These are phyloP conservation scores for Phanerodontia chrysosporium DNA, from an alignment of 768 basidiomycete genomes.

Conservation along the genomic window DNA sequence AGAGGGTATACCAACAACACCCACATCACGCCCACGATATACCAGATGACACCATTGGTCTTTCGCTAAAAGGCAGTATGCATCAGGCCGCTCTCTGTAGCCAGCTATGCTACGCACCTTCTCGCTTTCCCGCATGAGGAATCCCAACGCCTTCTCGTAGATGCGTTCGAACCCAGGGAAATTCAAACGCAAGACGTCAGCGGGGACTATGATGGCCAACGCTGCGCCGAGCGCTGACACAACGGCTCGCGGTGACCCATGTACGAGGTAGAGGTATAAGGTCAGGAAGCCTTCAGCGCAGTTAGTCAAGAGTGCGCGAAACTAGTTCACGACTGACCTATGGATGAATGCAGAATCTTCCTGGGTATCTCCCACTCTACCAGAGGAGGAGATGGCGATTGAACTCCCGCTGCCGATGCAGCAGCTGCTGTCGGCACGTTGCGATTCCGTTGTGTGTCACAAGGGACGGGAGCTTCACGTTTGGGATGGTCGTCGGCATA, in stretches of 20 bases:
- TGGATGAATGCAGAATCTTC: slow-evolving; percentile 83
- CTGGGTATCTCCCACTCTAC: slow-evolving; percentile 90
- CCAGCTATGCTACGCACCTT: slow-evolving; percentile 40
- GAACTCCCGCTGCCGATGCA: background rate
- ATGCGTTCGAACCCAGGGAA: slow-evolving; percentile 58
- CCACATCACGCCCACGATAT: slow-evolving; percentile 80
- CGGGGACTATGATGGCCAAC: slow-evolving; percentile 64
- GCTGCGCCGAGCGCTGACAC: slow-evolving; percentile 60
- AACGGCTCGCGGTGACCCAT: slow-evolving; percentile 47
- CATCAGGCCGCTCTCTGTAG: slow-evolving; percentile 51
- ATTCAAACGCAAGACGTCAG: slow-evolving; percentile 71
- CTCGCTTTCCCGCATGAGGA: slow-evolving; percentile 89
- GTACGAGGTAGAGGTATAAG: slow-evolving; percentile 49
- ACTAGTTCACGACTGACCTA: slow-evolving; percentile 53
- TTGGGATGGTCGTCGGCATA: background rate
- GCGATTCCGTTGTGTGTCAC: no score
- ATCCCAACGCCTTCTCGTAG: slow-evolving; percentile 71
- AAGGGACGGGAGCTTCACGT: background rate
- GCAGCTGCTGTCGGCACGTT: no score
- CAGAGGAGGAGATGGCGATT: slow-evolving; percentile 1
- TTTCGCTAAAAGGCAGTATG: no score
- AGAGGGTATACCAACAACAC: slow-evolving; percentile 73
- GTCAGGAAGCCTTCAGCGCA: slow-evolving; percentile 54
- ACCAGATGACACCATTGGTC: slow-evolving; percentile 91
- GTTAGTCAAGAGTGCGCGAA: background rate